Evolutionary conservation across 768 basidiomycete genomes (phyloP), one percentile per base, ranked within the genome.

Genomic region (Tricholoma hemisulphureum): DNA sequence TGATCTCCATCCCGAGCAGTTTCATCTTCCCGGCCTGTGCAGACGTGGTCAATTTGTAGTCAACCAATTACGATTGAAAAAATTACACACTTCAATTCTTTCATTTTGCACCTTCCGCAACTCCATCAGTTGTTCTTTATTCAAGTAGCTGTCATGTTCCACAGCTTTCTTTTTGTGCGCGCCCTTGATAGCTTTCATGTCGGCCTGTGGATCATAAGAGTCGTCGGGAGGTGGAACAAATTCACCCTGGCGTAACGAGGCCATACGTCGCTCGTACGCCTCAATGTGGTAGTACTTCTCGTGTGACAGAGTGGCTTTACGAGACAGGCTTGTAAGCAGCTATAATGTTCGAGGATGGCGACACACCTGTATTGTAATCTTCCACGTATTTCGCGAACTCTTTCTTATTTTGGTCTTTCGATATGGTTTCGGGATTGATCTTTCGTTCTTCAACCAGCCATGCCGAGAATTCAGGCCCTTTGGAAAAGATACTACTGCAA

Each of bases 211-310:
- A 69, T 97, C 91, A 70, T 97, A 97, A 11, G 73, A 66, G 65
- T 88, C 87, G 55, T 87, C 83, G 3, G 82, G 63, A 6, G 88
- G 87, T 0, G 91, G 89, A 8, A 93, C 73, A 52, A 83, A 88
- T 63, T 91, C 93, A 35, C 95, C 95, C n/a, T 85, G 80, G 45
- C 93, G 85, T 50, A 96, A 74, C 20, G 91, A 85, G 34, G 83
- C 71, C 95, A 96, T 96, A 48, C 92, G 87, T 20, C 78, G 78
- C 59, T 95, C 92, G 69, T 93, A 94, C 5, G 83, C 81, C 55
- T 85, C 86, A 83, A 95, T 93, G 67, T 95, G 84, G 71, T 96
- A 96, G 71, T 95, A 97, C 70, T 97, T 97, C 70, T 95, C 93
- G 65, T 96, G 90, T 9, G 95, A 92, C 2, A 97, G 79, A 3